Conservation (phyloP, 345 rosid genomes). For the Viola odorata region DNA sequence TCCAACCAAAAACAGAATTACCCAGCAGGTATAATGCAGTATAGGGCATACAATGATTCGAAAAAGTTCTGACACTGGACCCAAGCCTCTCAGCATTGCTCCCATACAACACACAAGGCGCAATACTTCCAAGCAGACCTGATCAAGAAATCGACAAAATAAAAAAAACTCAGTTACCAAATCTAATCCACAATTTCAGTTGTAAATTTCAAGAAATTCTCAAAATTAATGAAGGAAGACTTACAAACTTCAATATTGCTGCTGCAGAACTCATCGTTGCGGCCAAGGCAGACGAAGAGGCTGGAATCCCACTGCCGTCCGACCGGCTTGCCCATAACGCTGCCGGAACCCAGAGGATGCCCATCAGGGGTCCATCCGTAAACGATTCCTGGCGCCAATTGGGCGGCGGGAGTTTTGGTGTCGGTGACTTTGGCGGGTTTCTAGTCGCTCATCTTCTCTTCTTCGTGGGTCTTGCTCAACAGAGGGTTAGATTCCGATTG, state of each 20-base stretch:
- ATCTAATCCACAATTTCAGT: not conserved
- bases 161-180: not conserved
- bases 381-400: not conserved
- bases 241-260: slow-evolving; percentile 99
- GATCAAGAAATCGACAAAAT: not conserved
- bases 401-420: slow-evolving; percentile 9
- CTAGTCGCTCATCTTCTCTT: slow-evolving; percentile 18
- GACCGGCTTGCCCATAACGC: slow-evolving; percentile 86
- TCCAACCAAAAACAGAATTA: slow-evolving; percentile 55
- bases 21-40: slow-evolving; percentile 69
- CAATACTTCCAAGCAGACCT: slow-evolving; percentile 90
- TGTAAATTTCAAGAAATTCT: not conserved
- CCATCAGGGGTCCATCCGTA: slow-evolving; percentile 82
- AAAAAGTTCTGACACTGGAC: slow-evolving; percentile 64
- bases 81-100: slow-evolving; percentile 85
- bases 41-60: slow-evolving; percentile 75
- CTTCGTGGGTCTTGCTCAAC: slow-evolving; percentile 33
- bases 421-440: slow-evolving; percentile 7
- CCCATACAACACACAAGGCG: slow-evolving; percentile 87
- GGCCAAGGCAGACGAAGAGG: slow-evolving; percentile 70
- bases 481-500: slow-evolving; percentile 70
- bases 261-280: slow-evolving; percentile 89
- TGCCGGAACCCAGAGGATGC: slow-evolving; percentile 59
- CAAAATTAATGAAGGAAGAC: slow-evolving; percentile 15
- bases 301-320: slow-evolving; percentile 75